Evolutionary conservation across 345 rosid species (phyloP), one percentile per base, ranked within the genome.

Genomic region (Draba incana): DNA sequence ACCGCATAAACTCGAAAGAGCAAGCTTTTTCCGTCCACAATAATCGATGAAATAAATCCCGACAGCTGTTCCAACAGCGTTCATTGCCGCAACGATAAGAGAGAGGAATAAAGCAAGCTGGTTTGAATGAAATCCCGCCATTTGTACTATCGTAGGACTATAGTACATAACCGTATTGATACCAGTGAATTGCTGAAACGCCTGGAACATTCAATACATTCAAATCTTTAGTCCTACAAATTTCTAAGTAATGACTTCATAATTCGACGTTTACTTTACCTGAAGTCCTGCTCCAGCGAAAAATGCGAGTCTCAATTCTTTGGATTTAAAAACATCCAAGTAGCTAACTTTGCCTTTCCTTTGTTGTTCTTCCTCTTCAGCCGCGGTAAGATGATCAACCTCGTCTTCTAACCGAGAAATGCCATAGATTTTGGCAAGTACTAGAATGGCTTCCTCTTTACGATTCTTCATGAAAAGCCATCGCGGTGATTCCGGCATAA

Each of bases 121-220:
- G 73, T 94, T 94, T 10, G 99, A 87, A 4, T 57, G 64, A 79
- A 94, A 94, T 38, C 97, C 99, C 5, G 99, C 97, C 97, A 86
- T 82, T 77, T 94, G 97, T 49, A 94, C 97, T 2, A 94, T 94
- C 31, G 99, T 94, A 42, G 99, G 97, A 68, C 99, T 90, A 69
- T 90, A 94, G 77, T 94, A 94, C 99, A 94, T 94, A n/a, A 94
- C 96, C 0, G 97, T 94, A 68, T 94, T 94, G 79, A 94, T 94
- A 4, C 99, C 99, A 1, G 92, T 84, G 70, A 94, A 89, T 66
- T 94, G 97, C 78, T 94, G 99, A 78, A 94, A 94, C 10, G 99
- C 99, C 97, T 93, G 87, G 72, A 75, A 70, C 71, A 33, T 42
- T 70, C 10, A 37, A 35, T 2, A 70, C 3, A 50, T 12, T 45